A percentile compares a stretch with the other conserved stretches of the same genome.
Conservation (phyloP, 441 rosid species). For the Gossypium schwendimanii region DNA sequence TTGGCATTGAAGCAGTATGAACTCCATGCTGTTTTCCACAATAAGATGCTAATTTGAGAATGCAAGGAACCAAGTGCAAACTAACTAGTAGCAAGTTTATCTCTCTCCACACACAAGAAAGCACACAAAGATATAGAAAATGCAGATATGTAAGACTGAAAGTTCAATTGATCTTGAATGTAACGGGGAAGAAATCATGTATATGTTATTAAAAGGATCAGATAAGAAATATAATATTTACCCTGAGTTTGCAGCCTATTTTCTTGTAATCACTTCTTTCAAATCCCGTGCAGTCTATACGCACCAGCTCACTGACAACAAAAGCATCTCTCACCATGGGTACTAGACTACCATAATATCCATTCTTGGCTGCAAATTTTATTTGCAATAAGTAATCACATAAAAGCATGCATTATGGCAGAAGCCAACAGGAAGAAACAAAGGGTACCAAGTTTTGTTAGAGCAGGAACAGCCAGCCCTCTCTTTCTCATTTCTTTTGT, state of each 20-base stretch:
- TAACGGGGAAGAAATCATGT: not conserved
- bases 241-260: conserved; percentile 86
- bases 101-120: not conserved
- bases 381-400: conserved; percentile 14
- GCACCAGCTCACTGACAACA: conserved; percentile 53
- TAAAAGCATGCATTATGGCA: not conserved
- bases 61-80: not conserved
- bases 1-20: not conserved
- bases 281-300: conserved; percentile 76
- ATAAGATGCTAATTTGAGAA: not conserved
- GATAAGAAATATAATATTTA: conserved; percentile 22
- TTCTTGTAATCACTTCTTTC: conserved; percentile 83
- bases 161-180: not conserved
- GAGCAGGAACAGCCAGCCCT: conserved; percentile 60
- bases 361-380: conserved; percentile 70
- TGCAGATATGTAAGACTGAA: not conserved
- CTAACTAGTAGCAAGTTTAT: not conserved
- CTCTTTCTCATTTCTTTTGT: conserved; percentile 78
- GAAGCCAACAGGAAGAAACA: conserved; percentile 4
- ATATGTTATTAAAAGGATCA: not conserved
- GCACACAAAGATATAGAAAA: not conserved
- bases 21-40: not conserved
- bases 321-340: conserved; percentile 92
- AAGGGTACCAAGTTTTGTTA: conserved; percentile 62
- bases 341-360: conserved; percentile 79